These are phyloP conservation scores for Colletotrichum horii DNA, from an alignment of 2,329 filamentous ascomycete genomes.

Conservation along the genomic window DNA sequence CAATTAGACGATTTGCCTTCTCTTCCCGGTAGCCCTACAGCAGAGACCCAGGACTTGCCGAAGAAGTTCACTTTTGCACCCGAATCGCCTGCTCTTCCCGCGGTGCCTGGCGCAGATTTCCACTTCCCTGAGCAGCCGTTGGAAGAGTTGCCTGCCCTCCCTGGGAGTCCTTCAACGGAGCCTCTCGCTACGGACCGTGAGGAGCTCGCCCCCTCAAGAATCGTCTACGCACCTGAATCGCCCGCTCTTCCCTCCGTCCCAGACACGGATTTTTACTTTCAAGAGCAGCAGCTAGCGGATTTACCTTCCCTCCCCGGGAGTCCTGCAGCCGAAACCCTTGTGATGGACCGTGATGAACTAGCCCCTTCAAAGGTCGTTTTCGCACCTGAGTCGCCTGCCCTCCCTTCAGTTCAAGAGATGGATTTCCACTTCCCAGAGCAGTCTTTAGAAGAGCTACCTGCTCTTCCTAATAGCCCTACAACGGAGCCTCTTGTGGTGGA, in stretches of 20 bases:
- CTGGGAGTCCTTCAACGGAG: conserved; percentile 7
- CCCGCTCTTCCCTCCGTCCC: background rate
- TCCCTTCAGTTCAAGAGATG: background rate
- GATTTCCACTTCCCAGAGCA: background rate
- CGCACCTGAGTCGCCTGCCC: background rate
- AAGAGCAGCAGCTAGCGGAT: background rate
- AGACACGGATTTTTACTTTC: background rate
- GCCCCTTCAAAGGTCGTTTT: background rate
- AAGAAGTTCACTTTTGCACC: background rate
- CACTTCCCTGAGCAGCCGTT: background rate
- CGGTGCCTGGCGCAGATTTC: background rate
- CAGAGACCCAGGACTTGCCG: background rate
- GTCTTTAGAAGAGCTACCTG: background rate
- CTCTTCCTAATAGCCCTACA: background rate
- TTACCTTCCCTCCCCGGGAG: conserved; percentile 1
- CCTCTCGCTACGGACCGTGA: background rate
- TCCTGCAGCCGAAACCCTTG: background rate
- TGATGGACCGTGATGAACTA: background rate
- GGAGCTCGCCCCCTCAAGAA: background rate
- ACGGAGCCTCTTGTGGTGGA: background rate
- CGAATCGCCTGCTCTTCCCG: background rate
- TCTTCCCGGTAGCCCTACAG: background rate
- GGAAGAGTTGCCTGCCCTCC: conserved; percentile 17
- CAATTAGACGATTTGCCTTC: background rate
- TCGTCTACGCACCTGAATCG: background rate